phyloP scores from a whole-genome alignment of 345 rosid genomes.

The Populus ilicifolia region DNA sequence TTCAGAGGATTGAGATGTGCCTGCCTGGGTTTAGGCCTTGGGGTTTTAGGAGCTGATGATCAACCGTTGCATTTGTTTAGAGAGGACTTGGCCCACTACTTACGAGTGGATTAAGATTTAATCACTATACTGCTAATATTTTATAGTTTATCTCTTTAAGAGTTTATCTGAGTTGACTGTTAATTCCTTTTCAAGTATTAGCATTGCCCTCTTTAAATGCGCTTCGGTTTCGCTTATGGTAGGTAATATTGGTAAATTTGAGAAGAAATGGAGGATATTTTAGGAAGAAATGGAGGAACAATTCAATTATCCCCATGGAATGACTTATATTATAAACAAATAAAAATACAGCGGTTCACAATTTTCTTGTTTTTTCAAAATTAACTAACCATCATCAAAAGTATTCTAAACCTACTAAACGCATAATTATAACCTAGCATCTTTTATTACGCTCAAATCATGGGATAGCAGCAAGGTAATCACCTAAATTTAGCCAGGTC shows the following conservation, averaged over 20 bases:
- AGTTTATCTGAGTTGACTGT: neutral
- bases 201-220: neutral
- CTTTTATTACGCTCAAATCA: no score
- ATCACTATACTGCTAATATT: neutral
- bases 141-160: neutral
- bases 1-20: neutral
- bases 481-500: neutral
- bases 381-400: neutral
- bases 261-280: neutral
- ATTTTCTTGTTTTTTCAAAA: neutral
- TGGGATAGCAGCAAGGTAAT: no score
- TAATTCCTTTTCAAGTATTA: neutral
- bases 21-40: neutral
- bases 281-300: neutral
- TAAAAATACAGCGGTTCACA: no score
- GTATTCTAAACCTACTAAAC: neutral
- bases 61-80: neutral
- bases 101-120: neutral
- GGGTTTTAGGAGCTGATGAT: neutral
- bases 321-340: no score
- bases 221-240: neutral
- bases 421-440: no score
- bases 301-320: no score
- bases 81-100: neutral
- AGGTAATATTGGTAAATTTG: neutral